Conservation (phyloP, 2,329 filamentous ascomycete species). For the Pestalotiopsis fici region DNA sequence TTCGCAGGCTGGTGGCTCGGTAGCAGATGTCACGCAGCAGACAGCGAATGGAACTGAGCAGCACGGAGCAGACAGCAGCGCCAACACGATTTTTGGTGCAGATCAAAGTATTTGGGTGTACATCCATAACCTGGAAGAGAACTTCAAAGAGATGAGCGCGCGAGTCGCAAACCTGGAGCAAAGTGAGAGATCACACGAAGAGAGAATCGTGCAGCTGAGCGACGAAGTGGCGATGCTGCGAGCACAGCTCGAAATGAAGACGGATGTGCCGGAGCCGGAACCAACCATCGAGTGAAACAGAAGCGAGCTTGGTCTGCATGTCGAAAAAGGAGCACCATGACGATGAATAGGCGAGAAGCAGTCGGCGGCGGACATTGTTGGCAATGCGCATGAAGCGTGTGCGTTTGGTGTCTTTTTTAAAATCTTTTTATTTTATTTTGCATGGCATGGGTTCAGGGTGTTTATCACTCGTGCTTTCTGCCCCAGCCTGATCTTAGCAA, state of each 20-base stretch:
- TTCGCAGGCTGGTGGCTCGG: slow-evolving; percentile 22
- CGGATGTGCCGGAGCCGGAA: slow-evolving; percentile 14
- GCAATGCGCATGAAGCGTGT: neutral
- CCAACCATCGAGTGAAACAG: neutral
- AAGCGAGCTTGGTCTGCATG: neutral
- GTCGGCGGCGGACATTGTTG: neutral
- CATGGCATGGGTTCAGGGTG: neutral
- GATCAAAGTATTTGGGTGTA: slow-evolving; percentile 71
- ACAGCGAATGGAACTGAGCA: slow-evolving; percentile 53
- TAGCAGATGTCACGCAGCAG: slow-evolving; percentile 23
- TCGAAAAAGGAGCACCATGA: neutral
- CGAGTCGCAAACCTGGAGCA: slow-evolving; percentile 43
- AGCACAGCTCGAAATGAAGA: slow-evolving; percentile 29
- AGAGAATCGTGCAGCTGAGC: slow-evolving; percentile 35
- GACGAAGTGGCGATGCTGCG: slow-evolving; percentile 34
- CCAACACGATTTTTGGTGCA: slow-evolving; percentile 64
- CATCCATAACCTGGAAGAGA: slow-evolving; percentile 69
- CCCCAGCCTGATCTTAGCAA: neutral
- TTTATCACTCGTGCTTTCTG: slow-evolving; percentile 1
- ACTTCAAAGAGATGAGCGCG: slow-evolving; percentile 47
- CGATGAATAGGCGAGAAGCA: neutral
- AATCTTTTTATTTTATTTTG: neutral
- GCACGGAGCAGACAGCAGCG: slow-evolving; percentile 58
- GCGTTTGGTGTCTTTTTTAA: neutral
- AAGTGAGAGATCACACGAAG: slow-evolving; percentile 36